Evolutionary conservation across 768 basidiomycete species (phyloP).

Genomic region (Boletus insuetus): DNA sequence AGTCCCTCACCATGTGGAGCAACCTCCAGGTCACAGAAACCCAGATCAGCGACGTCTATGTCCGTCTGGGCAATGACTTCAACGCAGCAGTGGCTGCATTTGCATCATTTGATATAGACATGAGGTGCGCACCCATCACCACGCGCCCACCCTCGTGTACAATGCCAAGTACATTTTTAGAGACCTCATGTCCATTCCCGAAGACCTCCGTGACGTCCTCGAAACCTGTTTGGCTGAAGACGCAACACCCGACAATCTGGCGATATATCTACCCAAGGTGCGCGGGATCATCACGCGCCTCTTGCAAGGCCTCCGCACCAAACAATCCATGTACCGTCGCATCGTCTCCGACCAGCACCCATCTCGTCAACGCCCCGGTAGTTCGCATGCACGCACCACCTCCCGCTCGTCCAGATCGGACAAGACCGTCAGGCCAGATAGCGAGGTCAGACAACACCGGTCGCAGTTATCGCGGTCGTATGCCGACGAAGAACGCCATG

Average conservation of each 20-base stretch:
- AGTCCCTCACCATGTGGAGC: slow-evolving; percentile 86
- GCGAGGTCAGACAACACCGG: slow-evolving; percentile 44
- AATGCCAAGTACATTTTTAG: slow-evolving; percentile 40
- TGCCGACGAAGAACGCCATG: slow-evolving; percentile 37
- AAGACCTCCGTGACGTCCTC: slow-evolving; percentile 83
- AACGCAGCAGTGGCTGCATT: slow-evolving; percentile 92
- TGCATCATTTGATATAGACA: slow-evolving; percentile 77
- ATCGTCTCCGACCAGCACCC: slow-evolving; percentile 59
- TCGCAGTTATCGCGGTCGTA: slow-evolving; percentile 45
- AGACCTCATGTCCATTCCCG: slow-evolving; percentile 83
- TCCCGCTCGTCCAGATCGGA: slow-evolving; percentile 56
- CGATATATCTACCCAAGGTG: slow-evolving; percentile 86
- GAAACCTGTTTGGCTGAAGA: slow-evolving; percentile 92
- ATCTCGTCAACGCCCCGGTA: slow-evolving; percentile 43
- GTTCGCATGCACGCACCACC: slow-evolving; percentile 49
- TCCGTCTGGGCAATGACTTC: slow-evolving; percentile 95
- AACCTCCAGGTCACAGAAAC: slow-evolving; percentile 64
- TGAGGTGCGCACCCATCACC: slow-evolving; percentile 65
- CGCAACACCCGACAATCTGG: slow-evolving; percentile 79
- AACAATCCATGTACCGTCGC: slow-evolving; percentile 85
- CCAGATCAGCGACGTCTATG: slow-evolving; percentile 95
- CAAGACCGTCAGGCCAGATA: slow-evolving; percentile 37
- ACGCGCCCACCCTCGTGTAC: slow-evolving; percentile 14
- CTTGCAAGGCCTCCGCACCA: slow-evolving; percentile 88
- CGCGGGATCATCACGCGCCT: slow-evolving; percentile 90